A percentile compares a stretch with the other conserved stretches of the same genome.
Conservation (phyloP, 345 rosid species). For the Acer negundo region DNA sequence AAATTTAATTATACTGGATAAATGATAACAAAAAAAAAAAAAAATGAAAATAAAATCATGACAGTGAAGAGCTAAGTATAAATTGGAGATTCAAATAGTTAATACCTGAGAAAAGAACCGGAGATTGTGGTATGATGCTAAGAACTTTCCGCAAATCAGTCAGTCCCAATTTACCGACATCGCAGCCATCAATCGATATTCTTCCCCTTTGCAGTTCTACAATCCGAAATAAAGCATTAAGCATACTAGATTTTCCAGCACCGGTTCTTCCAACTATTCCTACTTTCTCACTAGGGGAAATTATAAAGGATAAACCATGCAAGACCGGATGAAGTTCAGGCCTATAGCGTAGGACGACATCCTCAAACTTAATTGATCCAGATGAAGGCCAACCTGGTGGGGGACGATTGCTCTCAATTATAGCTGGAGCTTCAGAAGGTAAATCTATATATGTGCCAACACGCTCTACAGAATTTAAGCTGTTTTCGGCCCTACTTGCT, state of each 20-base stretch:
- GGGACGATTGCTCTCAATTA: slow-evolving; percentile 67
- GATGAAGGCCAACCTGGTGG: slow-evolving; percentile 84
- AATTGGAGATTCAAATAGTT: background rate
- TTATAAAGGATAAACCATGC: slow-evolving; percentile 66
- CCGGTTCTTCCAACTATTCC: slow-evolving; percentile 99
- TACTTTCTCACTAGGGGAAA: slow-evolving; percentile 75
- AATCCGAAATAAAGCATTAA: slow-evolving; percentile 87
- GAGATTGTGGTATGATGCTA: slow-evolving; percentile 90
- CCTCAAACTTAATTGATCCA: slow-evolving; percentile 75
- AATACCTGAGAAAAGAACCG: slow-evolving; percentile 93
- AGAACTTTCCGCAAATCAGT: slow-evolving; percentile 78
- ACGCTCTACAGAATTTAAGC: slow-evolving; percentile 93
- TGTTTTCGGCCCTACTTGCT: slow-evolving; percentile 94
- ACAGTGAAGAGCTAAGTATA: background rate
- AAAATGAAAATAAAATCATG: background rate
- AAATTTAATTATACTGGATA: background rate
- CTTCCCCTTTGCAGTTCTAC: slow-evolving; percentile 85
- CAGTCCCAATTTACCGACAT: slow-evolving; percentile 66
- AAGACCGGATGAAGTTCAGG: slow-evolving; percentile 92
- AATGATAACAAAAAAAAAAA: background rate
- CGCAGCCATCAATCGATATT: slow-evolving; percentile 68
- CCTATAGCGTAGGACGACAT: slow-evolving; percentile 80
- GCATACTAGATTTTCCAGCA: slow-evolving; percentile 94
- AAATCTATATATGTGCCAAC: slow-evolving; percentile 83
- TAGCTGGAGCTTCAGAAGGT: slow-evolving; percentile 81